A percentile compares a stretch with the other conserved stretches of the same genome.
phyloP scores from a whole-genome alignment of 768 basidiomycete species.

The Punctularia strigosozonata region DNA sequence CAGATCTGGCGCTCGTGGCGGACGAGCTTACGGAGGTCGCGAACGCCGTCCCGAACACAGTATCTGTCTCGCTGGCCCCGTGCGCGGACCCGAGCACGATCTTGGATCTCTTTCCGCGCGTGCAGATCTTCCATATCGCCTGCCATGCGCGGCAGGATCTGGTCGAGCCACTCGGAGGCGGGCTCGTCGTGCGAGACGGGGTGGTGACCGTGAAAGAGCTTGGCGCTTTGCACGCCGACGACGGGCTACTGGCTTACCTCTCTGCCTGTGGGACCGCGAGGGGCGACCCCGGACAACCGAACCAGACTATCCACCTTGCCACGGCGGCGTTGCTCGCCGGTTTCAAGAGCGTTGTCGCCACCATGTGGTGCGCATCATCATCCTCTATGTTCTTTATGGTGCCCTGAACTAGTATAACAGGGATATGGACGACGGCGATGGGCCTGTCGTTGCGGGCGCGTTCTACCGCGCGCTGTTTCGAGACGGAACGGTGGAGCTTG shows the following conservation, averaged over 20 bases:
- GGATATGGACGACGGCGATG: neutral
- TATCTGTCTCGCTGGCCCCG: neutral
- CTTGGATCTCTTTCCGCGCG: neutral
- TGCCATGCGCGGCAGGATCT: slow-evolving; percentile 9
- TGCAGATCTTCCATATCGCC: slow-evolving; percentile 7
- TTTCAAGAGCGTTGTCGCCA: slow-evolving; percentile 4
- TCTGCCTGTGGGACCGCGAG: slow-evolving; percentile 9
- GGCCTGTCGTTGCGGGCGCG: neutral
- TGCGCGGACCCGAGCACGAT: neutral
- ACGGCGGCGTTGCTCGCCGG: slow-evolving; percentile 4
- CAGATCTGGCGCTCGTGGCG: neutral
- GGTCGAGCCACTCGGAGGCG: slow-evolving; percentile 4
- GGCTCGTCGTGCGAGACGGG: slow-evolving; percentile 6
- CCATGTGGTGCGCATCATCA: too few species aligned
- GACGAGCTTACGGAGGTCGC: neutral
- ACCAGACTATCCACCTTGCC: slow-evolving; percentile 6
- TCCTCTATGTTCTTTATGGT: too few species aligned
- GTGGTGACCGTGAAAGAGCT: slow-evolving; percentile 3
- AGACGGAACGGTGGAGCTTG: too few species aligned
- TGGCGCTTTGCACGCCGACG: neutral
- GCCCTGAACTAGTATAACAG: too few species aligned
- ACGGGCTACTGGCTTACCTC: slow-evolving; percentile 10
- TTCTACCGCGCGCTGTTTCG: neutral
- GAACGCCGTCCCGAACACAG: neutral
- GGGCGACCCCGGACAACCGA: slow-evolving; percentile 1